Base-by-base conservation (phyloP, 192 early-diverging fungal genomes). In the Backusella morwellensis region DNA sequence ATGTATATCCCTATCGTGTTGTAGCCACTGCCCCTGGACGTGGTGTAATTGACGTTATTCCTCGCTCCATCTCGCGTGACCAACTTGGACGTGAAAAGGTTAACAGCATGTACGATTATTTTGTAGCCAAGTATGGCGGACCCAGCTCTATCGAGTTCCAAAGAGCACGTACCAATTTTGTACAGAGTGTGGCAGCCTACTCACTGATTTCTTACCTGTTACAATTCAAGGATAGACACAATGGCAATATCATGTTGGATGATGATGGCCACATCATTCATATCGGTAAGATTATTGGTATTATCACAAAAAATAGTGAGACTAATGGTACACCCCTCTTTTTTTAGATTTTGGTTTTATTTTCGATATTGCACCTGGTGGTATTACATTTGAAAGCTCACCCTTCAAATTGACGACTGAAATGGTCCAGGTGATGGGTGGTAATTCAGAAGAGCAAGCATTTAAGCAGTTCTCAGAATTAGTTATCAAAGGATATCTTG, bases 161-260 rank as follows among this genome's bases (percentile, higher is more conserved):
- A 76, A 93, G 90, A 66, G 97, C 97, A 6, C 94, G 95, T 41
- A 93, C 88, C 75, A 95, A 95, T 83, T 99, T 99, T 90, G 93
- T 99, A 44, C 93, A 96, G 79, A 95, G 94, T 70, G 88, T 95
- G 21, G 98, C 98, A 2, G 94, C 97, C 3, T 99, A 99, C 82
- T 97, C 96, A 17, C 88, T 99, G 23, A 91, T 99, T 17, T 89
- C 95, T 67, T 99, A 95, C 83, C 67, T 99, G 63, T 85, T 99
- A 41, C 97, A 99, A 82, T 96, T 99, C 86, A 99, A 99, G 82
- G 98, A 99, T 86, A 86, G 98, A 21, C 97, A 99, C 82, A 99
- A 99, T 85, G 97, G 97, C 44, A 99, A 99, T 83, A 98, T 99
- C 75, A 99, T 99, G 98, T 86, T 99, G 71, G 98, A 99, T 75